phyloP scores from a whole-genome alignment of 2,329 filamentous ascomycete genomes.

The Neospermospora avenae region DNA sequence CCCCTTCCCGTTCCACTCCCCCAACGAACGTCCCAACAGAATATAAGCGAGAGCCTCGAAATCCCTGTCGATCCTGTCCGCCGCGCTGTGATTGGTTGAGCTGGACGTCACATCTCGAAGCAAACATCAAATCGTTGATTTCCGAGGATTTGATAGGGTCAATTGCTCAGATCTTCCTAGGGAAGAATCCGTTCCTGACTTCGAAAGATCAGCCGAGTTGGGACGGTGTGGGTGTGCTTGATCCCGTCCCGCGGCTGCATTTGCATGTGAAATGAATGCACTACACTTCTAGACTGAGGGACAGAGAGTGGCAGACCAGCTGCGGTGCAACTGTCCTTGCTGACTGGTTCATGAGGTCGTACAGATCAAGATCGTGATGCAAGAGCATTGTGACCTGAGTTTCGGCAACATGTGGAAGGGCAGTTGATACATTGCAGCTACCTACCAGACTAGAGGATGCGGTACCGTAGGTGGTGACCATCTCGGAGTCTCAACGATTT shows the following conservation, averaged over 20 bases:
- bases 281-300: too few relatives aligned
- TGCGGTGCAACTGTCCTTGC: not conserved
- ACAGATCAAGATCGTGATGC: too few relatives aligned
- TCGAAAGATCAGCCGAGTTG: conserved; percentile 8
- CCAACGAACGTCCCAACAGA: conserved; percentile 21
- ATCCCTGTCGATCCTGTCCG: not conserved
- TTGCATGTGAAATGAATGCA: conserved; percentile 19
- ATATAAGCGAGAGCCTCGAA: conserved; percentile 5
- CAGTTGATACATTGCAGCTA: too few relatives aligned
- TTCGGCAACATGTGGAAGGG: too few relatives aligned
- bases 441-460: too few relatives aligned
- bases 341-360: not conserved
- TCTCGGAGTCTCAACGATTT: not conserved
- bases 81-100: conserved; percentile 19
- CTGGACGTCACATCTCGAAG: conserved; percentile 16
- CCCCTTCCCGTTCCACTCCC: conserved; percentile 3
- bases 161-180: not conserved
- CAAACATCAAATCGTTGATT: not conserved
- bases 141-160: conserved; percentile 13
- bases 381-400: too few relatives aligned
- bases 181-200: conserved; percentile 16
- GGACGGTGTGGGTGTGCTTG: conserved; percentile 3
- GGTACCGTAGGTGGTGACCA: too few relatives aligned
- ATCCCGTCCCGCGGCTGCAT: conserved; percentile 12
- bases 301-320: not conserved